Evolutionary conservation across 1,284 basidiomycete genomes (phyloP).

Genomic region (Ustilago nuda): DNA sequence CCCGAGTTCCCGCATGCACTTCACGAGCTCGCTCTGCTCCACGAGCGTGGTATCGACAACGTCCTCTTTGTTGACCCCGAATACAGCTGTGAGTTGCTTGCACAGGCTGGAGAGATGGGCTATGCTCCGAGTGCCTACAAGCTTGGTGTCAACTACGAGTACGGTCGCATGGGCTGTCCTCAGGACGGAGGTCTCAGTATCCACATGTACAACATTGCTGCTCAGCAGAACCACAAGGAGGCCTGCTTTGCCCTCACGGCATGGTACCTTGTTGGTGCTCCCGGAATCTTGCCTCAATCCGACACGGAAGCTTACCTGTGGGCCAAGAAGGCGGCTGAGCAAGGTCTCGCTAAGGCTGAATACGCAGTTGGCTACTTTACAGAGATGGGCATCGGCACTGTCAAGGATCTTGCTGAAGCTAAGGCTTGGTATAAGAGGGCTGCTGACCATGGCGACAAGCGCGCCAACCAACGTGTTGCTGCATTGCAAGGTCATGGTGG

Average conservation of each 20-base stretch:
- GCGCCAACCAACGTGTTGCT: conserved; percentile 83
- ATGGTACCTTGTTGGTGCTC: conserved; percentile 98
- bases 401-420: conserved; percentile 72
- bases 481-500: conserved; percentile 51
- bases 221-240: conserved; percentile 95
- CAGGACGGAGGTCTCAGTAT: conserved; percentile 96
- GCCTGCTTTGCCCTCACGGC: conserved; percentile 98
- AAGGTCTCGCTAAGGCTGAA: conserved; percentile 70
- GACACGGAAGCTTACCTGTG: conserved; percentile 90
- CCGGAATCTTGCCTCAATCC: conserved; percentile 95
- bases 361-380: conserved; percentile 98
- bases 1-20: conserved; percentile 96
- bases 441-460: conserved; percentile 93
- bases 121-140: conserved; percentile 96
- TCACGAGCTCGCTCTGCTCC: conserved; percentile 92
- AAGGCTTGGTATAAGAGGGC: conserved; percentile 87
- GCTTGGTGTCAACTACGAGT: conserved; percentile 98
- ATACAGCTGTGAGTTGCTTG: conserved; percentile 92
- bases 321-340: conserved; percentile 69
- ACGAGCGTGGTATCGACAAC: conserved; percentile 95
- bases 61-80: conserved; percentile 96
- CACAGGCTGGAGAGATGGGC: conserved; percentile 92
- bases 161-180: conserved; percentile 98
- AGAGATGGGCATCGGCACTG: conserved; percentile 74
- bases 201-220: conserved; percentile 85